phyloP scores from a whole-genome alignment of 164 flowering plant species.

The Magnolia kwangsiensis region DNA sequence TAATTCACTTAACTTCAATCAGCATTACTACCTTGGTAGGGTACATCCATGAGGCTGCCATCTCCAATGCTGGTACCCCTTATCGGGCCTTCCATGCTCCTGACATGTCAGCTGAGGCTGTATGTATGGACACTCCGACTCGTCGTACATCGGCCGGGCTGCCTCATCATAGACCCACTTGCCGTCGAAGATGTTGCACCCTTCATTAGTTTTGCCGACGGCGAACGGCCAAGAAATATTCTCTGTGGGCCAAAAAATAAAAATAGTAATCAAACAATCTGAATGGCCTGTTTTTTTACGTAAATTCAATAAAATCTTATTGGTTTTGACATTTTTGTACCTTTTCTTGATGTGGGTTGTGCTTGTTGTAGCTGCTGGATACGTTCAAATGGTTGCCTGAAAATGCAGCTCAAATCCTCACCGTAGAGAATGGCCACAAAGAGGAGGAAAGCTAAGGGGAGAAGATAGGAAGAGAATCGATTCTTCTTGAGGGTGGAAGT shows the following conservation, averaged over 20 bases:
- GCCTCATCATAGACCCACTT: slow-evolving; percentile 71
- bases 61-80: slow-evolving; percentile 65
- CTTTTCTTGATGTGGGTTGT: slow-evolving; percentile 21
- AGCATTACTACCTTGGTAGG: slow-evolving; percentile 53
- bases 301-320: background rate
- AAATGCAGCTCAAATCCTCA: slow-evolving; percentile 48
- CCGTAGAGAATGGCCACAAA: slow-evolving; percentile 59
- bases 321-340: slow-evolving; percentile 25
- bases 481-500: slow-evolving; percentile 31
- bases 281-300: background rate
- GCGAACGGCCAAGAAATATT: slow-evolving; percentile 41
- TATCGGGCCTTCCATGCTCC: slow-evolving; percentile 82
- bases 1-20: background rate
- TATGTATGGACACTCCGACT: slow-evolving; percentile 82
- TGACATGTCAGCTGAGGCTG: slow-evolving; percentile 88
- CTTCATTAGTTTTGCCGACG: slow-evolving; percentile 32
- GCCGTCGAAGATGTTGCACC: slow-evolving; percentile 70
- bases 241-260: background rate
- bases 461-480: slow-evolving; percentile 56
- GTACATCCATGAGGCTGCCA: slow-evolving; percentile 86
- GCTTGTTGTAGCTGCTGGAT: background rate
- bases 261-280: background rate
- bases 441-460: slow-evolving; percentile 55
- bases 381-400: slow-evolving; percentile 22
- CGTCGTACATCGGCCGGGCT: slow-evolving; percentile 61